These are phyloP conservation scores for Nannizziopsis barbatae DNA, from an alignment of 2,329 filamentous ascomycete species.

Conservation along the genomic window DNA sequence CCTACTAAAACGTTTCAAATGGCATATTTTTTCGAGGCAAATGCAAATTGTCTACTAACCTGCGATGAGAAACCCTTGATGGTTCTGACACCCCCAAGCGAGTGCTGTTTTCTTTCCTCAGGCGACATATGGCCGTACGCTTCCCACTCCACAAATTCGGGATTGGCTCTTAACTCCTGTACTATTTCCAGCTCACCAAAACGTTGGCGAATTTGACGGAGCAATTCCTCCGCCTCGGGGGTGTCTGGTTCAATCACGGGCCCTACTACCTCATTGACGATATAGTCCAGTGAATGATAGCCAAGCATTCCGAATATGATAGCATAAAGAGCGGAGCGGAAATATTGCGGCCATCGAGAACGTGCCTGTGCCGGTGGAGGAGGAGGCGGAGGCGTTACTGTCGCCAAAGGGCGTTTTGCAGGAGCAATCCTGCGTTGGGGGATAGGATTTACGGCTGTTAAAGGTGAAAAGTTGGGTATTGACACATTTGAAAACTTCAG, in stretches of 20 bases:
- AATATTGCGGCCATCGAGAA: slow-evolving; percentile 27
- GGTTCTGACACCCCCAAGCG: slow-evolving; percentile 32
- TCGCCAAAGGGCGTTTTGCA: slow-evolving; percentile 1
- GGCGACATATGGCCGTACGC: slow-evolving; percentile 30
- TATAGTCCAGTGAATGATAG: not conserved
- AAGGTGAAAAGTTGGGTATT: not conserved
- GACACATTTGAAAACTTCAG: not conserved
- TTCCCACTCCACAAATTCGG: slow-evolving; percentile 31
- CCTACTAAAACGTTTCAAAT: not conserved
- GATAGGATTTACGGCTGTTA: not conserved
- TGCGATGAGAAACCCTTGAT: slow-evolving; percentile 33
- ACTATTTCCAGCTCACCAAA: slow-evolving; percentile 31
- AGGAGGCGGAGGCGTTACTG: slow-evolving; percentile 9
- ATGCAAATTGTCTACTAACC: slow-evolving; percentile 22
- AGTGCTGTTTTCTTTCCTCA: slow-evolving; percentile 27
- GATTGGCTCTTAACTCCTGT: slow-evolving; percentile 28
- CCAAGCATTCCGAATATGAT: slow-evolving; percentile 28
- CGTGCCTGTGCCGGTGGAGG: slow-evolving; percentile 15
- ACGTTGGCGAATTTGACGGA: slow-evolving; percentile 23
- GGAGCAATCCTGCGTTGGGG: not conserved
- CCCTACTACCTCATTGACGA: not conserved
- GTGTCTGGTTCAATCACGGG: slow-evolving; percentile 24
- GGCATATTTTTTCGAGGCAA: not conserved
- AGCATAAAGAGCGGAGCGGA: slow-evolving; percentile 23
- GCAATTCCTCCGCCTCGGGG: slow-evolving; percentile 23